Evolutionary conservation across 768 basidiomycete species (phyloP), one percentile per base, ranked within the genome.

Genomic region (Phylloporus arenicola): DNA sequence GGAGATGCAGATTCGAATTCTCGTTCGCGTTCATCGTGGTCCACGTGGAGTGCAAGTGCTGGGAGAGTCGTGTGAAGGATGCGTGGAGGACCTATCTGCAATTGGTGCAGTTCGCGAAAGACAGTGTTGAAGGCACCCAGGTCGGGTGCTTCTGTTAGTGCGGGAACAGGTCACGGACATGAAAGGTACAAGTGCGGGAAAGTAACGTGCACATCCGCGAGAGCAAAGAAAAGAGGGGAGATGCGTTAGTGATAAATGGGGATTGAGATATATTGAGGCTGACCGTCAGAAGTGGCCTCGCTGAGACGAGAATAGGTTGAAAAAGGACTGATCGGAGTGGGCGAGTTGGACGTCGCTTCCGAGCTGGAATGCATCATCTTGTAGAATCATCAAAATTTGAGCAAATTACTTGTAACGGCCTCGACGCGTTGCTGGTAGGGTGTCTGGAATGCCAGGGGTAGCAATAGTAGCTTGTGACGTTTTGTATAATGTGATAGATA

Each of bases 41-140:
- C 48, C 20, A 20, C 37, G 17, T 56, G 54, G 43, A 59, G 6
- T 6, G 47, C 38, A 31, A 54, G 29, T 27, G 52, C 4, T 1
- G 58, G 55, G 10, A 59, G 19, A 6, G 47, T 61, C 53, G 48
- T 43, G 42, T 65, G 55, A 20, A 64, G 53, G 48, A 53, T 52
- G 34, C 61, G 65, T 41, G 59, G 63, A 38, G 52, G 61, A 68
- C 72, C 75, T 4, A 73, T 81, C 53, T 82, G 80, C 0, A 83
- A 62, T 48, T 83, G 75, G 17, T 70, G 74, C 67, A 82, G 72
- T 48, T 82, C 85, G n/a, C 84, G 76, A 41, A 88, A 77, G 20
- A 88, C 83, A 31, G 79, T 73, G 13, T 73, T 78, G 65, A 88
- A 88, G 9, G 83, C 83, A 7, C 86, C 87, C 8, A 88, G 74